Evolutionary conservation across 75 land plant species (phyloP).

Genomic region (Sequoia sempervirens): DNA sequence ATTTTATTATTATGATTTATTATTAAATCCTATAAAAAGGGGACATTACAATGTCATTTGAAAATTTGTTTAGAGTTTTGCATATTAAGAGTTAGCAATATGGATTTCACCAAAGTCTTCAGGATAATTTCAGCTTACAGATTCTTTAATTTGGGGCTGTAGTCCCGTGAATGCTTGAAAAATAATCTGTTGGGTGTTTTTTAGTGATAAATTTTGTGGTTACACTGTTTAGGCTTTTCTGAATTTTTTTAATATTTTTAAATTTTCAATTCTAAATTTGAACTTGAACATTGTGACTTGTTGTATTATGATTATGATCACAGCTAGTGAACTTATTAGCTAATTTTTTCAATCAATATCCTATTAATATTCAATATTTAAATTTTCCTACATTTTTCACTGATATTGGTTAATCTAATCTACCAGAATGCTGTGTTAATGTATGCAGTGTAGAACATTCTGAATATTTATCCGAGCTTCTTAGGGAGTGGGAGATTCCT

Average conservation of each 20-base stretch:
- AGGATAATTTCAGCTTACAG: not conserved
- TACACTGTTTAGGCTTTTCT: not conserved
- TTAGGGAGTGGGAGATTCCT: slow-evolving; percentile 69
- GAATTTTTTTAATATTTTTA: not conserved
- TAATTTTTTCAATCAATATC: not conserved
- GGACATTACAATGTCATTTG: no score
- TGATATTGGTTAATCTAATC: not conserved
- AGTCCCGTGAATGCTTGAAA: not conserved
- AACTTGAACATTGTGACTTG: not conserved
- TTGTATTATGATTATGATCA: not conserved
- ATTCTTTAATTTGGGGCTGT: not conserved
- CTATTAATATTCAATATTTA: not conserved
- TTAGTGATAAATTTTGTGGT: not conserved
- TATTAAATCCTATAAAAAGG: no score
- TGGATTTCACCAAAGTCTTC: not conserved
- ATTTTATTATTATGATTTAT: no score
- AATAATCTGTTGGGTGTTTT: not conserved
- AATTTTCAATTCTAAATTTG: not conserved
- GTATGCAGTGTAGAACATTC: slow-evolving; percentile 96
- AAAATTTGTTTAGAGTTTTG: no score
- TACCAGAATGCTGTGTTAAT: not conserved
- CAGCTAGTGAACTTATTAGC: not conserved
- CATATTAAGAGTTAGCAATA: not conserved
- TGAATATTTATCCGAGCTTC: slow-evolving; percentile 79
- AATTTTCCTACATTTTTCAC: not conserved